Percentiles rank a stretch among this genome's conserved stretches.
phyloP scores from a whole-genome alignment of 768 basidiomycete genomes.

The Boletellus ananas region DNA sequence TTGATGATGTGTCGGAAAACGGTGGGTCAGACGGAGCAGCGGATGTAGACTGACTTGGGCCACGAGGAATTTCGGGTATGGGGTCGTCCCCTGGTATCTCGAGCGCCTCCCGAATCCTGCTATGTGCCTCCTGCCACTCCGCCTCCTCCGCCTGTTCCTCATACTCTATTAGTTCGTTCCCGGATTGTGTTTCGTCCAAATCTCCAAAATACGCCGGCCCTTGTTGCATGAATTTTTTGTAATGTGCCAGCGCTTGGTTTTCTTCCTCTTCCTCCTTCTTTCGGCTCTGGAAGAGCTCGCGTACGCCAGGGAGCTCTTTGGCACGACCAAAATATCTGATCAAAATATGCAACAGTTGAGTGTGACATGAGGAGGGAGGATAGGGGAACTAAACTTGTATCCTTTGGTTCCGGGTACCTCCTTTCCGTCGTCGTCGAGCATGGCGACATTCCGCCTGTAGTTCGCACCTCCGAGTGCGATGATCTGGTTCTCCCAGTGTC shows the following conservation, averaged over 20 bases:
- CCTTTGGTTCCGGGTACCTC: conserved; percentile 96
- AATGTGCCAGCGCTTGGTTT: conserved; percentile 66
- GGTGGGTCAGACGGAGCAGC: conserved; percentile 19
- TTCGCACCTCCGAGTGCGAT: conserved; percentile 95
- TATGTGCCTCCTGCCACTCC: conserved; percentile 65
- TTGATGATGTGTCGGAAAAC: conserved; percentile 14
- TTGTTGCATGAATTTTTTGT: conserved; percentile 86
- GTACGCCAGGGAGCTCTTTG: conserved; percentile 92
- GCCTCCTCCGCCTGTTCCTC: conserved; percentile 72
- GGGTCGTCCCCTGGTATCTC: conserved; percentile 49
- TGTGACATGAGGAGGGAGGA: neutral
- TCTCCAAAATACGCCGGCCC: conserved; percentile 91
- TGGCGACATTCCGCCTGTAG: conserved; percentile 88
- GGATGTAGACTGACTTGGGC: conserved; percentile 6
- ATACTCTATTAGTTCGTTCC: conserved; percentile 60
- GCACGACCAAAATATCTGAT: conserved; percentile 93
- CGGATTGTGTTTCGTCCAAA: conserved; percentile 62
- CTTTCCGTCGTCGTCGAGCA: conserved; percentile 92
- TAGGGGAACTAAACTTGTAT: conserved; percentile 69
- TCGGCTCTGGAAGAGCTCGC: conserved; percentile 86
- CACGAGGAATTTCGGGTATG: conserved; percentile 48
- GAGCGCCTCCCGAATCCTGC: conserved; percentile 50
- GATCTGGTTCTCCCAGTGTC: conserved; percentile 98
- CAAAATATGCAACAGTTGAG: neutral
- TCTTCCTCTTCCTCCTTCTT: conserved; percentile 90